phyloP scores from a whole-genome alignment of 2,329 filamentous ascomycete genomes.

The Ceratocystis destructans region DNA sequence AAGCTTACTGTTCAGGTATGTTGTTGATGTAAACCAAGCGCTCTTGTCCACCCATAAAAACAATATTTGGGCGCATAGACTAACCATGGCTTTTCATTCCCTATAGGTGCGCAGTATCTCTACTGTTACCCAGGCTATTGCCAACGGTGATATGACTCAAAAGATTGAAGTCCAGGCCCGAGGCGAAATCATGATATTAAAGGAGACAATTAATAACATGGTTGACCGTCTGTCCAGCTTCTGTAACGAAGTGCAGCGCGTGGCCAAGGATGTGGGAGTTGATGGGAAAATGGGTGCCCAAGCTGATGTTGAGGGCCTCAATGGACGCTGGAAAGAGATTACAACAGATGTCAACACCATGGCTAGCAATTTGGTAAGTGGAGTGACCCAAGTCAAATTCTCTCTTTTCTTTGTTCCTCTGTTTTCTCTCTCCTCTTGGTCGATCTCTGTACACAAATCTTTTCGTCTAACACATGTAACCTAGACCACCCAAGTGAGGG shows the following conservation, averaged over 20 bases:
- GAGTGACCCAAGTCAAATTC: neutral
- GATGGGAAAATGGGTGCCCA: constrained; percentile 98
- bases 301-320: constrained; percentile 82
- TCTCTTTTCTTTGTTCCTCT: neutral
- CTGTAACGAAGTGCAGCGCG: constrained; percentile 88
- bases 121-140: constrained; percentile 86
- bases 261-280: constrained; percentile 91
- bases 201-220: constrained; percentile 98
- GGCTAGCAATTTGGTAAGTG: constrained; percentile 49
- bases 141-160: constrained; percentile 87
- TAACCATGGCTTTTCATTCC: constrained; percentile 1
- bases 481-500: constrained; percentile 80
- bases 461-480: constrained; percentile 30
- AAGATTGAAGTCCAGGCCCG: constrained; percentile 92
- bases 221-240: constrained; percentile 89
- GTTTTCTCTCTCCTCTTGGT: constrained; percentile 21
- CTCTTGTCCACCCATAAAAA: neutral
- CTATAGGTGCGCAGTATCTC: constrained; percentile 74
- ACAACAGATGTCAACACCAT: constrained; percentile 94
- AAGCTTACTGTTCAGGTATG: constrained; percentile 52
- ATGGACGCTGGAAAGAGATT: constrained; percentile 95
- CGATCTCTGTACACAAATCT: neutral
- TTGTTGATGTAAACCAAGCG: neutral
- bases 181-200: constrained; percentile 84
- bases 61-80: neutral